Base-by-base conservation (phyloP, 345 rosid genomes). In the Jatropha curcas region DNA sequence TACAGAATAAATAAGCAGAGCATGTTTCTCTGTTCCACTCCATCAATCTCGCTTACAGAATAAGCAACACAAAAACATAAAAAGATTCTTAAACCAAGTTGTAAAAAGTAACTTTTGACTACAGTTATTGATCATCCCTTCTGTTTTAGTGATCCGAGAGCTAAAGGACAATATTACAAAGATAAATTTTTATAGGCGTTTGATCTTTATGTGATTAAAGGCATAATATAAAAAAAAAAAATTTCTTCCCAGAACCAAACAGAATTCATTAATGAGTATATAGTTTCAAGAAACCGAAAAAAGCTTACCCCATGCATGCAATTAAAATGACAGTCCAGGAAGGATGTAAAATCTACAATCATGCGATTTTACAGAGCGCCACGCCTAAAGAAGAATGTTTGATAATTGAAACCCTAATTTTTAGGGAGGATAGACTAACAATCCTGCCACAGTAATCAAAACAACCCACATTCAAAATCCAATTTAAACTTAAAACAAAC, bases 261-360 rank as follows among this genome's bases (percentile, higher is more conserved):
- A 55, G 48, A 69, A 55, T 7, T n/a, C 17, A 20, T 17, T 20
- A 19, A 48, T 16, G 37, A 10, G 25, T 34, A 16, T 5, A 31
- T 4, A 25, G 31, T 17, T 1, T 24, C 5, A 17, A 71, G 11
- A 63, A 30, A 63, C 41, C 62, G 61, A 77, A 75, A 77, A 75
- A 74, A 68, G 73, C 89, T 83, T 68, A 90, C 92, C 89, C 87
- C 93, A 86, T 87, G 84, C 88, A 87, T 53, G 84, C 84, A 71
- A 88, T 35, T n/a, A 35, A 86, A 77, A 45, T 74, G 79, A 77
- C 58, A 77, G 86, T 83, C 92, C 88, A 89, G 75, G 80, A 55
- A 56, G 87, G 90, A 35, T 83, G 65, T n/a, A n/a, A 31, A 43
- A 73, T 70, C 82, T 77, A 80, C 77, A 79, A 76, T 78, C 61